Conservation (phyloP, 2,329 filamentous ascomycete genomes). For the Pseudogymnoascus sp. region DNA sequence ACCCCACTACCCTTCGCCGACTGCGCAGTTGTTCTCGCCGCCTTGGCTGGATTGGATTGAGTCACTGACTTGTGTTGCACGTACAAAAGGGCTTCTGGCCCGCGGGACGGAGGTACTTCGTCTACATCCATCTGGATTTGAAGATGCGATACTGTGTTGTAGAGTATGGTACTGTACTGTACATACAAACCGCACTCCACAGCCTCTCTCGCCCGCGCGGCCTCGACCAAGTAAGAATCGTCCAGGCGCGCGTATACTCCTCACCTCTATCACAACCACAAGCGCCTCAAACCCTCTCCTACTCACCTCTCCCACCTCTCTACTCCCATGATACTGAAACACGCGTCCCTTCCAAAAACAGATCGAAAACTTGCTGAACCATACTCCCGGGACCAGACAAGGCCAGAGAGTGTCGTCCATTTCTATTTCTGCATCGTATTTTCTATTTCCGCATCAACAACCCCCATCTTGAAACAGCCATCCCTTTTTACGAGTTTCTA, state of each 20-base stretch:
- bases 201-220: neutral
- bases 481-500: neutral
- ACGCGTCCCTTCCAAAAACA: neutral
- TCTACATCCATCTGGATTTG: neutral
- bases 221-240: neutral
- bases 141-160: neutral
- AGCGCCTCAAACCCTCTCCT: neutral
- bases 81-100: constrained; percentile 1
- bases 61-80: neutral
- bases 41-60: neutral
- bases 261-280: neutral
- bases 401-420: too few relatives aligned
- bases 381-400: neutral
- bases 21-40: neutral
- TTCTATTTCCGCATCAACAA: neutral
- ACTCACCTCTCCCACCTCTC: neutral
- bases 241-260: neutral
- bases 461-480: too few relatives aligned
- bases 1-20: neutral
- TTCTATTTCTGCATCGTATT: neutral
- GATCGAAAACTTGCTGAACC: neutral
- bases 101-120: neutral
- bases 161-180: too few relatives aligned
- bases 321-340: neutral
- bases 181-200: neutral